phyloP scores from a whole-genome alignment of 495 filamentous ascomycete genomes.

The Lophium mytilinum region DNA sequence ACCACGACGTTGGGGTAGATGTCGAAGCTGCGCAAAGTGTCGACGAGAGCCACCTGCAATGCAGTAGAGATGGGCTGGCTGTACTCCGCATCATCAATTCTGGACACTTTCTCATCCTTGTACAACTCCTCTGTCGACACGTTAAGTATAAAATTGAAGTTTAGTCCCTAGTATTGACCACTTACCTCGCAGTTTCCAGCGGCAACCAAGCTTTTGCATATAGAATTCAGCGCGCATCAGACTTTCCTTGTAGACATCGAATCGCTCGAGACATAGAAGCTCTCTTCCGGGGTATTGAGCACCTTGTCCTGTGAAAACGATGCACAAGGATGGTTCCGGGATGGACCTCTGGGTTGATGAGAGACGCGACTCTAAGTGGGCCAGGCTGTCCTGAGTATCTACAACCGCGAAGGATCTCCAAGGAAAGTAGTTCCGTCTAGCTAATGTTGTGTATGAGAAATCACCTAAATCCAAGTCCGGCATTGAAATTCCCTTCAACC shows the following conservation, averaged over 20 bases:
- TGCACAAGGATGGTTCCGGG: too few species aligned
- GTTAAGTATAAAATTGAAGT: neutral
- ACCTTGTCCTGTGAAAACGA: conserved; percentile 34
- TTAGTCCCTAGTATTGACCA: neutral
- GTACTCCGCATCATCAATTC: neutral
- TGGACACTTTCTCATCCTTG: neutral
- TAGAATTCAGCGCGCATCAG: neutral
- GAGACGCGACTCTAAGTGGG: neutral
- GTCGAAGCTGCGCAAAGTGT: neutral
- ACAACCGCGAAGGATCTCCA: conserved; percentile 29
- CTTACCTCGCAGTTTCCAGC: neutral
- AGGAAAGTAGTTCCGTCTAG: conserved; percentile 24
- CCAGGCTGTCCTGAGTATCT: conserved; percentile 3
- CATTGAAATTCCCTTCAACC: neutral
- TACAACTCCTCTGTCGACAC: neutral
- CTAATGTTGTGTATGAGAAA: conserved; percentile 33
- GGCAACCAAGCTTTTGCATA: neutral
- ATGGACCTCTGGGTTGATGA: too few species aligned
- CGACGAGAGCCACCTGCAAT: neutral
- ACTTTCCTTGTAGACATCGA: too few species aligned
- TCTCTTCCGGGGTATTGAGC: conserved; percentile 33
- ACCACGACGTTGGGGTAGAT: neutral
- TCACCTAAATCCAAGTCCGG: conserved; percentile 10
- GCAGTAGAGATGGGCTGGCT: neutral
- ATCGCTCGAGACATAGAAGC: neutral